Evolutionary conservation across 306 rosid species (phyloP).

Genomic region (Quercus agrifolia): DNA sequence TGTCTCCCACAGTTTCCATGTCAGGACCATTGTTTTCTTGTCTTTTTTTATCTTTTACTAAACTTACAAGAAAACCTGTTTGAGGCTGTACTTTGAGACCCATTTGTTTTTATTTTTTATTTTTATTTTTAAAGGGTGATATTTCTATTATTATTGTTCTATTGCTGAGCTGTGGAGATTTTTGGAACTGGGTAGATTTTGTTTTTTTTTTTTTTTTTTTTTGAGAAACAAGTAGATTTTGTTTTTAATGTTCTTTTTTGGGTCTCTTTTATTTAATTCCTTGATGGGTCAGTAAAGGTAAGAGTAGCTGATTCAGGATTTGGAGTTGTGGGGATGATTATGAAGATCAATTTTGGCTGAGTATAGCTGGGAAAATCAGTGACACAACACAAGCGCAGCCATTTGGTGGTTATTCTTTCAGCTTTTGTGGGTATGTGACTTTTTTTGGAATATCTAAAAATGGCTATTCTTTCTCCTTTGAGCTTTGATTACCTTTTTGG

Average conservation of each 20-base stretch:
- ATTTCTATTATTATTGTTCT: neutral
- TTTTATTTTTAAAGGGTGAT: neutral
- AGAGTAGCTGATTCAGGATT: constrained; percentile 27
- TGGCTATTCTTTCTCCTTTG: neutral
- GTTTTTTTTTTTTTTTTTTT: too few species aligned
- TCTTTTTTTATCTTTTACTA: neutral
- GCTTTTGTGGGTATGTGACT: neutral
- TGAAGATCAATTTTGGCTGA: neutral
- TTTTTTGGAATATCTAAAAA: neutral
- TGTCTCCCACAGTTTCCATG: constrained; percentile 28
- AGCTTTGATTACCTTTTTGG: neutral
- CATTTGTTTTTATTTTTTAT: neutral
- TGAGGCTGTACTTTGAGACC: constrained; percentile 7
- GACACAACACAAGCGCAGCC: neutral
- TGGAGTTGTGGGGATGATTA: constrained; percentile 11
- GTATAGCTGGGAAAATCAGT: constrained; percentile 13
- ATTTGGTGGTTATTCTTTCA: constrained; percentile 9
- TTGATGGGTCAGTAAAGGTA: constrained; percentile 2
- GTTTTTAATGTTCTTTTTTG: constrained; percentile 1
- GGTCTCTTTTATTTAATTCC: neutral
- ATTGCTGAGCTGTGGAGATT: neutral
- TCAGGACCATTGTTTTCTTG: constrained; percentile 29
- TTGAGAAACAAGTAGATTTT: too few species aligned
- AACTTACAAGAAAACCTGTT: neutral
- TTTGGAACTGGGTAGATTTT: constrained; percentile 10